Evolutionary conservation across 345 rosid genomes (phyloP), one percentile per base, ranked within the genome.

Genomic region (Brassica nigra): DNA sequence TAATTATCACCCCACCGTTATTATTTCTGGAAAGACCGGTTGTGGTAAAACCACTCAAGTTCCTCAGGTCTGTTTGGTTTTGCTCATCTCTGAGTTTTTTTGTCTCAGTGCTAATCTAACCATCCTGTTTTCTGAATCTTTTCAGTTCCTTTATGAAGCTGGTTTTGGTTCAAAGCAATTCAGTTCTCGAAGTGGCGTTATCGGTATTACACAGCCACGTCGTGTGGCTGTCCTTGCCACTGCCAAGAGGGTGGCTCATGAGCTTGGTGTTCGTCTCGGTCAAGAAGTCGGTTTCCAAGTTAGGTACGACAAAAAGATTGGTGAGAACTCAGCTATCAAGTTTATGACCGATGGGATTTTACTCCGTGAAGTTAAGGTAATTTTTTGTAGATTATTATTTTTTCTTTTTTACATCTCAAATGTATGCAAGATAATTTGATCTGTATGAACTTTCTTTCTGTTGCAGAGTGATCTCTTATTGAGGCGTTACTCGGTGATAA

Each of bases 281-380:
- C 90, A 85, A 86, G 97, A 90, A 81, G 97, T 95, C 16, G 99
- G 99, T 20, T 95, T 95, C 82, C 99, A 92, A 81, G 97, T 95
- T 71, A 90, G 98, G 86, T 91, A 95, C 82, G 97, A 92, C 87
- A 95, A 89, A 85, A 87, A 81, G 82, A 87, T 95, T 70, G 99
- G 98, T 20, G 89, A 89, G 4, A 75, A 55, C 74, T 85, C 91
- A 72, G 83, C 89, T 62, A 91, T 95, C 87, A 95, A 95, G 85
- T 91, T 92, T 83, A 92, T 95, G 99, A 95, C 99, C 4, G 98
- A 95, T 79, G 99, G 98, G 67, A 95, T 95, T 82, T 85, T 95
- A 84, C 89, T 95, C 36, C 88, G 96, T 78, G 99, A 92, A 87
- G 86, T 92, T 79, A 95, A 92, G 97, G 99, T 95, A 79, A 81